Percentiles rank a stretch among this genome's conserved stretches.
phyloP scores from a whole-genome alignment of 2,329 filamentous ascomycete species.

The Aspergillus tubingensis region DNA sequence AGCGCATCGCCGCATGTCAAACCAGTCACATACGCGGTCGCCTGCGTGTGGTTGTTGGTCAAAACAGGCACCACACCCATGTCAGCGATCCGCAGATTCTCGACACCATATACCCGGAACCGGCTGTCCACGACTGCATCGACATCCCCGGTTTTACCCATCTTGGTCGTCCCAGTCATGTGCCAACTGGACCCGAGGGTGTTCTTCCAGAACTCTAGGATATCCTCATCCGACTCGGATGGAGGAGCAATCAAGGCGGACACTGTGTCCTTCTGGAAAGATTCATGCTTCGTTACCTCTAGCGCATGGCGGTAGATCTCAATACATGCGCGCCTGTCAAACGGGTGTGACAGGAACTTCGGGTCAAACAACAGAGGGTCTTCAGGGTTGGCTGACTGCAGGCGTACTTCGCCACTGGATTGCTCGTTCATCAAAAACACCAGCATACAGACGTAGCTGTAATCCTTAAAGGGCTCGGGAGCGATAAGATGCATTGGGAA shows the following conservation, averaged over 20 bases:
- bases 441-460: slow-evolving; percentile 48
- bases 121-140: slow-evolving; percentile 52
- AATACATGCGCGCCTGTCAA: slow-evolving; percentile 55
- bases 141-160: slow-evolving; percentile 51
- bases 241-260: slow-evolving; percentile 47
- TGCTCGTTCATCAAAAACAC: slow-evolving; percentile 59
- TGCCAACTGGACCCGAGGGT: slow-evolving; percentile 54
- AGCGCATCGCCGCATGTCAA: slow-evolving; percentile 55
- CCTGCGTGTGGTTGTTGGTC: slow-evolving; percentile 54
- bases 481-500: slow-evolving; percentile 47
- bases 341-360: slow-evolving; percentile 55
- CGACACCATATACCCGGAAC: slow-evolving; percentile 42
- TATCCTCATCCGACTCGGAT: slow-evolving; percentile 56
- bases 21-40: slow-evolving; percentile 57
- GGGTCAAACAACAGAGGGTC: slow-evolving; percentile 57
- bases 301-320: slow-evolving; percentile 51
- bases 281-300: slow-evolving; percentile 46
- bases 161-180: slow-evolving; percentile 59
- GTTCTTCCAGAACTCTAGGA: slow-evolving; percentile 51
- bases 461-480: slow-evolving; percentile 40
- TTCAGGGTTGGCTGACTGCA: slow-evolving; percentile 56
- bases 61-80: slow-evolving; percentile 47
- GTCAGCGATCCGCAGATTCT: slow-evolving; percentile 45
- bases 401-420: slow-evolving; percentile 52
- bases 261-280: slow-evolving; percentile 49